Percentiles rank a stretch among this genome's conserved stretches.
These are phyloP conservation scores for Tagetes erecta DNA, from an alignment of 129 eudicot genomes.

Conservation along the genomic window DNA sequence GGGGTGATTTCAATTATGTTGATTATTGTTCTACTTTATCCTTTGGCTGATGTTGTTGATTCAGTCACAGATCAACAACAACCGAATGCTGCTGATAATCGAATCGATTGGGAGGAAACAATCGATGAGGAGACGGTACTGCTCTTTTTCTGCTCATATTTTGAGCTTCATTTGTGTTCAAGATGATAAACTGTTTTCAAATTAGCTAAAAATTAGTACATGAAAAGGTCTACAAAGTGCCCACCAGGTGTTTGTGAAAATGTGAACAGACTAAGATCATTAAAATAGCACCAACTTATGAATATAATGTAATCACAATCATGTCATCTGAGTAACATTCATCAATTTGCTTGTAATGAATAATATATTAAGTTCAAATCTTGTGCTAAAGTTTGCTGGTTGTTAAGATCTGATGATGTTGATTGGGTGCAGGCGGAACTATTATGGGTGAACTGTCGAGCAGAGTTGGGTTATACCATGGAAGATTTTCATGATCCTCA, in stretches of 20 bases:
- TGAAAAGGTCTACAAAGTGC: background rate
- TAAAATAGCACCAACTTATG: background rate
- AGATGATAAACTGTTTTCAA: background rate
- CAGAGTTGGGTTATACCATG: constrained; percentile 51
- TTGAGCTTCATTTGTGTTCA: constrained; percentile 18
- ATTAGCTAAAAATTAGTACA: background rate
- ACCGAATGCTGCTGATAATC: constrained; percentile 28
- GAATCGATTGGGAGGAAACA: constrained; percentile 34
- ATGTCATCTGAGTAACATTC: too few species aligned
- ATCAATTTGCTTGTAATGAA: too few species aligned
- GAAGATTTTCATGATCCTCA: constrained; percentile 55
- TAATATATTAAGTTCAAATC: background rate
- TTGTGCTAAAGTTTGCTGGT: constrained; percentile 10
- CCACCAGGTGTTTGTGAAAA: constrained; percentile 23
- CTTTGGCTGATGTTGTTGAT: constrained; percentile 38
- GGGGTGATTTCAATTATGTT: constrained; percentile 35
- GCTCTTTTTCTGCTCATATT: constrained; percentile 13
- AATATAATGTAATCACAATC: background rate
- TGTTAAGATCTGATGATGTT: constrained; percentile 28
- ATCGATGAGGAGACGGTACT: constrained; percentile 65
- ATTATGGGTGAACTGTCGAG: constrained; percentile 54
- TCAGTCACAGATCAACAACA: constrained; percentile 40
- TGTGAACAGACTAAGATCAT: background rate
- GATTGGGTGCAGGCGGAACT: constrained; percentile 64
- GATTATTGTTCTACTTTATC: constrained; percentile 42